These are phyloP conservation scores for Wickerhamomyces hampshirensis DNA, from an alignment of 805 yeast genomes.

Conservation along the genomic window DNA sequence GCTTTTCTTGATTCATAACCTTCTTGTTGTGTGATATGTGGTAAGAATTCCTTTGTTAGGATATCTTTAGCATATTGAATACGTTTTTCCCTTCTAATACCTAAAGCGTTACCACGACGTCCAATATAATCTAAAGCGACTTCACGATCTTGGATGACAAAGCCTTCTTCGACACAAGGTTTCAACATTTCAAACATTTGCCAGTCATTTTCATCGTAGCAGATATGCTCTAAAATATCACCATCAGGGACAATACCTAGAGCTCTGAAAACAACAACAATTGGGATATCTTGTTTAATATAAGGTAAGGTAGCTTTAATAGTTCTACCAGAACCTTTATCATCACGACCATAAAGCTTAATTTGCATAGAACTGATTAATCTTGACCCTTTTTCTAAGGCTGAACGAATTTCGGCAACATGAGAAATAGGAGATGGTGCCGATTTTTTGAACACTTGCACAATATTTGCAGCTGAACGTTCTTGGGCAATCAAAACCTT, in stretches of 20 bases:
- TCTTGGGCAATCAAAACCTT: slow-evolving; percentile 98
- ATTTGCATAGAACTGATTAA: slow-evolving; percentile 92
- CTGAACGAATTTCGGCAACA: slow-evolving; percentile 94
- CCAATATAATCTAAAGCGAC: slow-evolving; percentile 98
- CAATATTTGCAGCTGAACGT: slow-evolving; percentile 96
- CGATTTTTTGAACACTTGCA: slow-evolving; percentile 95
- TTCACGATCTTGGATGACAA: slow-evolving; percentile 96
- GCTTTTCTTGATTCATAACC: slow-evolving; percentile 98
- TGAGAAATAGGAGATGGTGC: slow-evolving; percentile 96
- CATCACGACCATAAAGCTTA: slow-evolving; percentile 81
- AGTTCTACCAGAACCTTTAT: slow-evolving; percentile 71
- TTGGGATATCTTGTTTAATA: slow-evolving; percentile 94
- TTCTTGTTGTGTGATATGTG: slow-evolving; percentile 95
- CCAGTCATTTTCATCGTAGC: slow-evolving; percentile 98
- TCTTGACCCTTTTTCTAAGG: slow-evolving; percentile 95
- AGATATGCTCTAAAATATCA: slow-evolving; percentile 95
- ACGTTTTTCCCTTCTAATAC: slow-evolving; percentile 96
- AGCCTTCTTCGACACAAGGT: slow-evolving; percentile 99
- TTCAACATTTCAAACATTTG: slow-evolving; percentile 98
- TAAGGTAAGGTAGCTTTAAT: slow-evolving; percentile 95
- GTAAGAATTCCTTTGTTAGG: slow-evolving; percentile 90
- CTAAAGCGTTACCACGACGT: slow-evolving; percentile 95
- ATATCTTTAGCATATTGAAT: slow-evolving; percentile 97
- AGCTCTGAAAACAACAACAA: slow-evolving; percentile 95
- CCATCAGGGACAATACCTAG: slow-evolving; percentile 99